A percentile compares a stretch with the other conserved stretches of the same genome.
These are phyloP conservation scores for Alternaria burnsii DNA, from an alignment of 2,329 filamentous ascomycete species.

Conservation along the genomic window DNA sequence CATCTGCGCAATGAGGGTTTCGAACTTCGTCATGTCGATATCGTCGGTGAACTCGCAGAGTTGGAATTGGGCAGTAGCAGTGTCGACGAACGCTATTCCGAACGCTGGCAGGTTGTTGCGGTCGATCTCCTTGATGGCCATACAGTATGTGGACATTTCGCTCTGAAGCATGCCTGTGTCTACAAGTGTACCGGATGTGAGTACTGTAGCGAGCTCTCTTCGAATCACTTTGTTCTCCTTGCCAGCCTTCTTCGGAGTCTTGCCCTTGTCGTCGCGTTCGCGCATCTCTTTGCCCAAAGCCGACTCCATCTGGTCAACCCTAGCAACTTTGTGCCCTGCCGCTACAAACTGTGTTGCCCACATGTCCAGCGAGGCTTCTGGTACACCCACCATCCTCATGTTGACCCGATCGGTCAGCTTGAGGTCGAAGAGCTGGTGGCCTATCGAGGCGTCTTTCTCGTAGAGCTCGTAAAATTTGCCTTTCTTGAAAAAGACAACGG, in stretches of 20 bases:
- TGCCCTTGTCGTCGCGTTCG: constrained; percentile 73
- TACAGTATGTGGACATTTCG: constrained; percentile 96
- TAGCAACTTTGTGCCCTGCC: constrained; percentile 95
- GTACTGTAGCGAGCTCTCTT: constrained; percentile 86
- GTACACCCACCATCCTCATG: constrained; percentile 99
- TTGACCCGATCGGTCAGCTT: constrained; percentile 98
- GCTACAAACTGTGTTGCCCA: constrained; percentile 99
- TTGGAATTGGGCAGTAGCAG: constrained; percentile 93
- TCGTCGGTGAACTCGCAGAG: constrained; percentile 94
- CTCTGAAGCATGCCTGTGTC: constrained; percentile 97
- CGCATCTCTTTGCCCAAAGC: constrained; percentile 98
- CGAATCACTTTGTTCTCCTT: constrained; percentile 89
- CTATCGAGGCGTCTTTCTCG: constrained; percentile 95
- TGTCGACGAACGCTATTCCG: constrained; percentile 92
- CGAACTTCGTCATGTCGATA: constrained; percentile 92
- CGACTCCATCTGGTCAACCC: constrained; percentile 96
- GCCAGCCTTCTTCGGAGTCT: constrained; percentile 59
- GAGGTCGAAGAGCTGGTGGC: constrained; percentile 94
- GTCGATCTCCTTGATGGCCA: constrained; percentile 80
- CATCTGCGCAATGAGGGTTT: constrained; percentile 94
- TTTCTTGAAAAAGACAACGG: constrained; percentile 99
- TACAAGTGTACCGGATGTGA: constrained; percentile 91
- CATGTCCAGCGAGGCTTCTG: constrained; percentile 91
- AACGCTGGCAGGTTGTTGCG: constrained; percentile 81
- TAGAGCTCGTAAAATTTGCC: constrained; percentile 99